Evolutionary conservation across 179 eudicot genomes (phyloP).

Genomic region (Heliamphora pulchella): DNA sequence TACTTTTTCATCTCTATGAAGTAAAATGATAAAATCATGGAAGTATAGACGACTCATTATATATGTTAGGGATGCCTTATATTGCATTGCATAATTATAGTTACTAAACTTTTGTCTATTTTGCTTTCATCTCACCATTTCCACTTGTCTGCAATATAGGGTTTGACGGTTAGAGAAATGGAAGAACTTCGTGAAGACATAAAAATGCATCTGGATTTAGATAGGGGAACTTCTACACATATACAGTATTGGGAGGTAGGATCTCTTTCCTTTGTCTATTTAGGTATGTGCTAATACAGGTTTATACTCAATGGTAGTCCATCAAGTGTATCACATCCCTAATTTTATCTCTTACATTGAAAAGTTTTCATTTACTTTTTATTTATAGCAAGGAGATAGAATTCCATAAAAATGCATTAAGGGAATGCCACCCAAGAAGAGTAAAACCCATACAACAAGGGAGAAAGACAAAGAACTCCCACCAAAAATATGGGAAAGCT

Average conservation of each 20-base stretch:
- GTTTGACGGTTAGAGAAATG: slow-evolving; percentile 88
- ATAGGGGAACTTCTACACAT: slow-evolving; percentile 79
- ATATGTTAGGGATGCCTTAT: background rate
- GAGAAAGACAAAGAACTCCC: too few relatives aligned
- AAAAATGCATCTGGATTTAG: slow-evolving; percentile 84
- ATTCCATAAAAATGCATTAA: too few relatives aligned
- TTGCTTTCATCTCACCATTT: background rate
- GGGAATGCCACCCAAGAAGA: too few relatives aligned
- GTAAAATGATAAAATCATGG: background rate
- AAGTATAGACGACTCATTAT: background rate
- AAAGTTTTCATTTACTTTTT: background rate
- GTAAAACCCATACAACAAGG: too few relatives aligned
- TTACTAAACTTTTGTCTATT: background rate
- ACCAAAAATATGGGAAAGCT: too few relatives aligned
- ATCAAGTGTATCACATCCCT: background rate
- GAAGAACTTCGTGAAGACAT: slow-evolving; percentile 92
- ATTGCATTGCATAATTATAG: background rate
- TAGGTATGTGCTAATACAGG: too few relatives aligned
- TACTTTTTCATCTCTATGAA: background rate
- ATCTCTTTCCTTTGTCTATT: background rate
- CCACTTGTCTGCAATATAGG: slow-evolving; percentile 33
- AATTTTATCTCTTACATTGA: background rate
- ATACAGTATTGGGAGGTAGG: slow-evolving; percentile 80
- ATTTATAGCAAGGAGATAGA: background rate
- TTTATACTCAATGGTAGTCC: background rate